Evolutionary conservation across 2,329 filamentous ascomycete genomes (phyloP), one percentile per base, ranked within the genome.

Genomic region (Periglandula ipomoeae): DNA sequence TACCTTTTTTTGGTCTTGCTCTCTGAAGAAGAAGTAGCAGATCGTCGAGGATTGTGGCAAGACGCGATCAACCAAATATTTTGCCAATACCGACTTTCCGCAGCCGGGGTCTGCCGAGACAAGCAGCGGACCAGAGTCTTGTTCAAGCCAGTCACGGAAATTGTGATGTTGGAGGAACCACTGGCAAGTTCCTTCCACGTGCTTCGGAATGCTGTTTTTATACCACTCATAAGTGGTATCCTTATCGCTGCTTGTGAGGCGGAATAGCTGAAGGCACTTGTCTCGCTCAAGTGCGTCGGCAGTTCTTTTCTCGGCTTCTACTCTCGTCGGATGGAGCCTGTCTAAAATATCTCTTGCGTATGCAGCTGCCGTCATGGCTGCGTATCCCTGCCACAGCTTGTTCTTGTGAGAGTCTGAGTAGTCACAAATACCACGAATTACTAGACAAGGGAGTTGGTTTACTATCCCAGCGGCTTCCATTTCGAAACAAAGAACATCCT

Each of bases 91-190:
- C n/a, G n/a, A n/a, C n/a, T n/a, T n/a, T n/a, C n/a, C 65, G 46
- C 63, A 70, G 0, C 67, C 67, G 22, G 66, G 65, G 50, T 69
- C 65, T 2, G 64, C 66, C 3, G 67, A 59, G 22, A 70, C 58
- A 22, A 66, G 55, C 7, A 70, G 51, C 0, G 60, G 57, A 0
- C 60, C 61, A 0, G 60, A 61, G 0, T 58, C 54, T 9, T 57
- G 44, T 4, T 50, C 39, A 15, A 60, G 30, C 67, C 65, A 70
- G 0, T 17, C 5, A 13, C 54, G 48, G 47, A 61, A 69, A 37
- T 56, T 47, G 1, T 55, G 19, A 35, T 69, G 61, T 1, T 54
- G 11, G 15, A 66, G 59, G 46, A 61, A 62, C 66, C 60, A 69
- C 24, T 50, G 40, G 47, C 65, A 68, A 9, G 60, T 67, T 9